Evolutionary conservation across 768 basidiomycete genomes (phyloP).

Genomic region (Lanmaoa rubissima): DNA sequence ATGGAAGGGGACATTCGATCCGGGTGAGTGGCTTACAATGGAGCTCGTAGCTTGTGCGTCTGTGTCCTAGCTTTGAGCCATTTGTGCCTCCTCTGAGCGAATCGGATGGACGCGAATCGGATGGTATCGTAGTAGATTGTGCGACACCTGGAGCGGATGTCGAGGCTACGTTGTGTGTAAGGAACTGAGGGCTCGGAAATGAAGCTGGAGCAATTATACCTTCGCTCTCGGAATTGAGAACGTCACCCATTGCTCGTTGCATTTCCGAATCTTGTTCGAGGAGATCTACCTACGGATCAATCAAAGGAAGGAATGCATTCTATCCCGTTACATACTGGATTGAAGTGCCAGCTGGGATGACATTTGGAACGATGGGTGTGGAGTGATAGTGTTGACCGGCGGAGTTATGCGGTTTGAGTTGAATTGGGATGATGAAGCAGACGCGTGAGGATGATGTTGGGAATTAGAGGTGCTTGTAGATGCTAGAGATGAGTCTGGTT

Average conservation of each 20-base stretch:
- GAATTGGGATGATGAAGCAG: slow-evolving; percentile 36
- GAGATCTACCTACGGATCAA: slow-evolving; percentile 44
- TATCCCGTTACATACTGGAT: slow-evolving; percentile 46
- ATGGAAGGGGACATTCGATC: background rate
- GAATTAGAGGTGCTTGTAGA: slow-evolving; percentile 13
- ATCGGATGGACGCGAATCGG: slow-evolving; percentile 11
- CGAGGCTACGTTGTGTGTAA: slow-evolving; percentile 12
- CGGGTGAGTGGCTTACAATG: slow-evolving; percentile 14
- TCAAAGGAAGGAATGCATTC: background rate
- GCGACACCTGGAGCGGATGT: slow-evolving; percentile 4
- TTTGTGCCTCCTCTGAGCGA: slow-evolving; percentile 10
- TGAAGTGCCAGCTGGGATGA: slow-evolving; percentile 49
- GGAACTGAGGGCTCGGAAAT: background rate
- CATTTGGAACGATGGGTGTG: slow-evolving; percentile 51
- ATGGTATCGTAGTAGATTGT: slow-evolving; percentile 5
- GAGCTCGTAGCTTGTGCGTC: slow-evolving; percentile 13
- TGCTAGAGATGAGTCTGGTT: slow-evolving; percentile 15
- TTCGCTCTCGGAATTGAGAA: slow-evolving; percentile 53
- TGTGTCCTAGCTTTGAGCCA: slow-evolving; percentile 2
- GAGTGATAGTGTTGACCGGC: slow-evolving; percentile 54
- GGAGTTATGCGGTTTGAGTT: slow-evolving; percentile 39
- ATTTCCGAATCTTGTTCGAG: slow-evolving; percentile 72
- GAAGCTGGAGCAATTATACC: slow-evolving; percentile 11
- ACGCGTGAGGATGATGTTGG: slow-evolving; percentile 22
- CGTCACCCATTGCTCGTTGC: slow-evolving; percentile 57